phyloP scores from a whole-genome alignment of 23 red algal genomes.

The Chondrus crispus region DNA sequence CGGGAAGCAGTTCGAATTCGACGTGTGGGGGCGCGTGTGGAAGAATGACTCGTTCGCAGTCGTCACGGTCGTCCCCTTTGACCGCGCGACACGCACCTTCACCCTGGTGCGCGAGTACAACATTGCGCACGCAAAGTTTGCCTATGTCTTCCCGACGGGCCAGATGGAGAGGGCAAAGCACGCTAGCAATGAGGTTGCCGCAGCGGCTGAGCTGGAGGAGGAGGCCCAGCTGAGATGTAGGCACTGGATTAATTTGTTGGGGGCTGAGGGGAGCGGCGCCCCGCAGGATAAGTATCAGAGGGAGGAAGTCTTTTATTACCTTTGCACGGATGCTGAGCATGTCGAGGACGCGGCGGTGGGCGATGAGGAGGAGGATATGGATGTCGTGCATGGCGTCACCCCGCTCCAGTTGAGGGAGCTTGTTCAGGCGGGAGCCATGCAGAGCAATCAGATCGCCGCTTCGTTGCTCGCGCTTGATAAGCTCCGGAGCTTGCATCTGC shows the following conservation, averaged over 20 bases:
- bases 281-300: constrained; percentile 81
- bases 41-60: constrained; percentile 62
- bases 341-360: constrained; percentile 17
- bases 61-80: constrained; percentile 63
- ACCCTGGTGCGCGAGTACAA: constrained; percentile 71
- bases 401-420: constrained; percentile 17
- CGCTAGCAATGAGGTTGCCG: background rate
- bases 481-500: background rate
- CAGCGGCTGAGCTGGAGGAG: constrained; percentile 66
- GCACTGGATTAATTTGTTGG: constrained; percentile 44
- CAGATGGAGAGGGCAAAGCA: constrained; percentile 50
- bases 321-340: constrained; percentile 32
- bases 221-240: constrained; percentile 45
- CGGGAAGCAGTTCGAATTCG: constrained; percentile 20
- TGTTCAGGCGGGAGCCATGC: constrained; percentile 19
- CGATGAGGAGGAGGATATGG: constrained; percentile 70
- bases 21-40: constrained; percentile 66
- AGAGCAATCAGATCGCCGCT: constrained; percentile 67
- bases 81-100: constrained; percentile 29
- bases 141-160: constrained; percentile 63
- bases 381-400: constrained; percentile 60
- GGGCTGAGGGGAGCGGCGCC: constrained; percentile 13
- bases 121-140: constrained; percentile 34
- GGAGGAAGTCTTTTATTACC: constrained; percentile 47
- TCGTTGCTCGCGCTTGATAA: constrained; percentile 40